Evolutionary conservation across 805 yeast genomes (phyloP).

Genomic region (Ogataea saltuana): DNA sequence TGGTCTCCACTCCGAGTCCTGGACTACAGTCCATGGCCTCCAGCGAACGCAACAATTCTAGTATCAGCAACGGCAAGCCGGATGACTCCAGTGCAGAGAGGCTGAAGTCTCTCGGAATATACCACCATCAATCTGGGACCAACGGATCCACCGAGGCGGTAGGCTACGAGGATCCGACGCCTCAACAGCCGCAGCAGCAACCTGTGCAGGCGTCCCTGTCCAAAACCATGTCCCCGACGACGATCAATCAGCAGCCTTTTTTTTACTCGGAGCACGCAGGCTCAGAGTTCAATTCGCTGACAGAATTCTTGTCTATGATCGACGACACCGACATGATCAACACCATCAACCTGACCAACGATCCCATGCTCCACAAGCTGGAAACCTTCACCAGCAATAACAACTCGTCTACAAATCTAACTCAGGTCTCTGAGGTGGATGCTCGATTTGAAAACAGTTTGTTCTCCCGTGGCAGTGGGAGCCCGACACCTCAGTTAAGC

Average conservation of each 20-base stretch:
- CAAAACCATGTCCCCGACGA: constrained; percentile 21
- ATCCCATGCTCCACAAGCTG: constrained; percentile 38
- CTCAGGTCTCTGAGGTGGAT: constrained; percentile 15
- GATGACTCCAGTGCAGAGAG: constrained; percentile 17
- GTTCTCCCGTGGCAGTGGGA: constrained; percentile 8
- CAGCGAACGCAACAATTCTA: background rate
- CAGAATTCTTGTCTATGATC: constrained; percentile 85
- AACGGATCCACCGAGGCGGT: constrained; percentile 2
- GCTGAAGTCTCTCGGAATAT: constrained; percentile 18
- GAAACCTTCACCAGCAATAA: constrained; percentile 30
- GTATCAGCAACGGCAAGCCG: background rate
- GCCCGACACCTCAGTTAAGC: constrained; percentile 7
- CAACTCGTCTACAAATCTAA: constrained; percentile 23
- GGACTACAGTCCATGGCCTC: constrained; percentile 14
- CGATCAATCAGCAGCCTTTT: constrained; percentile 65
- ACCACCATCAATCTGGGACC: constrained; percentile 14
- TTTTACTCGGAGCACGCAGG: constrained; percentile 92
- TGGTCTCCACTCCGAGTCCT: constrained; percentile 8
- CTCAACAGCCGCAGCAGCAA: background rate
- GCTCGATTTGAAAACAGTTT: constrained; percentile 19
- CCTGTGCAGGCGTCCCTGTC: constrained; percentile 9
- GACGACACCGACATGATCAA: constrained; percentile 78
- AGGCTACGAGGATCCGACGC: constrained; percentile 4
- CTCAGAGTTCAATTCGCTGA: constrained; percentile 84
- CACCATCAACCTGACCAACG: constrained; percentile 37